Conservation (phyloP, 305 asterid species). For the Rubia occidens region DNA sequence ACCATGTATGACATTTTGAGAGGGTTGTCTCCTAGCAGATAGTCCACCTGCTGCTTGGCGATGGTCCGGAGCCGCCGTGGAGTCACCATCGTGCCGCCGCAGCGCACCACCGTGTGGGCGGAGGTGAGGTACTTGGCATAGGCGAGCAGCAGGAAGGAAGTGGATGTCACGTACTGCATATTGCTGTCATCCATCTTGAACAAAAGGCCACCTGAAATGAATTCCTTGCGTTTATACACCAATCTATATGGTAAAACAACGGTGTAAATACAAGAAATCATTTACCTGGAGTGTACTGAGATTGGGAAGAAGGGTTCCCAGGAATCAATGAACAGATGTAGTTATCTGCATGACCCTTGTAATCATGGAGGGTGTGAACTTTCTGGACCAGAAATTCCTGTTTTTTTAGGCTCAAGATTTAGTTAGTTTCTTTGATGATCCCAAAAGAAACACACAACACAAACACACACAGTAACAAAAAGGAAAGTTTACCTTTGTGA, state of each 20-base stretch:
- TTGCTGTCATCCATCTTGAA: slow-evolving; percentile 91
- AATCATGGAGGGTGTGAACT: slow-evolving; percentile 73
- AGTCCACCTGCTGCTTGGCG: slow-evolving; percentile 94
- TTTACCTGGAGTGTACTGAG: slow-evolving; percentile 81
- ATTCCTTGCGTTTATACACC: too few relatives aligned
- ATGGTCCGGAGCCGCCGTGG: slow-evolving; percentile 59
- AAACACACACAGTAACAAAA: not conserved
- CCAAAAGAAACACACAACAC: not conserved
- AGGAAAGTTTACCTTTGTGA: slow-evolving; percentile 55
- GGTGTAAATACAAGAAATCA: not conserved
- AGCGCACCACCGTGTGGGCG: slow-evolving; percentile 56
- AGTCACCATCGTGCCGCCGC: slow-evolving; percentile 63
- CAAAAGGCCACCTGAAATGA: slow-evolving; percentile 65
- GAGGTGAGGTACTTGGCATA: slow-evolving; percentile 87
- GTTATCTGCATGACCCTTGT: slow-evolving; percentile 89
- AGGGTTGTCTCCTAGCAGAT: slow-evolving; percentile 82
- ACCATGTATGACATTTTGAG: slow-evolving; percentile 87
- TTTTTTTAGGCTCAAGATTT: not conserved
- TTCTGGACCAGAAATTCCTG: slow-evolving; percentile 94
- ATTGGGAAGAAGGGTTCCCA: slow-evolving; percentile 56
- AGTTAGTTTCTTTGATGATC: not conserved
- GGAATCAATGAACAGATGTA: slow-evolving; percentile 89
- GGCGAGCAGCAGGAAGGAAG: slow-evolving; percentile 68
- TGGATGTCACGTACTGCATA: slow-evolving; percentile 90
- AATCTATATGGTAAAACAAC: not conserved